Base-by-base conservation (phyloP, 1,284 basidiomycete species). In the Malassezia cuniculi region DNA sequence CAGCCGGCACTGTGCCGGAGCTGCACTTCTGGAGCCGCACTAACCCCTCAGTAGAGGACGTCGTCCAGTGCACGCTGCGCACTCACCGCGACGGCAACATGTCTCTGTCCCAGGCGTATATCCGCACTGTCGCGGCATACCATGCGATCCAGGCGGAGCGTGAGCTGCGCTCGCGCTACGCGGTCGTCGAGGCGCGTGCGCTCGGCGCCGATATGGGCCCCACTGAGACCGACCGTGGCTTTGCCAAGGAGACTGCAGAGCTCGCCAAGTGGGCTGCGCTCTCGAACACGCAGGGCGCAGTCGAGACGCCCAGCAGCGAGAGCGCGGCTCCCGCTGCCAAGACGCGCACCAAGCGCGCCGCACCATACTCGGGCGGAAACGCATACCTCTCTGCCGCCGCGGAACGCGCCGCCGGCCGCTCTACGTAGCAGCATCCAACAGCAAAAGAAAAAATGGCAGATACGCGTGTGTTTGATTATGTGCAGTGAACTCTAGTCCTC, bases 31-130 rank as follows among this genome's bases (percentile, higher is more conserved):
- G 75, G 42, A 45, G 38, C 54, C 40, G 61, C 45, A n/a, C 65
- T 44, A 87, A 86, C 66, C 86, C 87, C 12, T 75, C 74, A 14
- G 75, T 85, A 20, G 89, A 94, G 72, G 86, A 94, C 89, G 78
- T 78, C 26, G 74, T 95, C 42, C 76, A 76, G 40, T 94, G 83
- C 68, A 75, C 81, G 10, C 69, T 82, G 32, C 84, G 81, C 59
- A 74, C 95, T 10, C 77, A 86, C 66, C 69, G 78, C 46, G 52
- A 76, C 39, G 79, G 83, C 55, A 55, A 69, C 1, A 47, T 79
- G 18, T 74, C 84, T 1, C 72, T 94, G 27, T 78, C 82, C 0
- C 71, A 80, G 27, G 89, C 90, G 4, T 97, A 97, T 68, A 59
- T 60, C 41, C 58, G 58, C 42, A 60, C 59, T 14, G 47, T 66